A percentile compares a stretch with the other conserved stretches of the same genome.
These are phyloP conservation scores for Senecio squalidus DNA, from an alignment of 140 eudicot genomes.

Conservation along the genomic window DNA sequence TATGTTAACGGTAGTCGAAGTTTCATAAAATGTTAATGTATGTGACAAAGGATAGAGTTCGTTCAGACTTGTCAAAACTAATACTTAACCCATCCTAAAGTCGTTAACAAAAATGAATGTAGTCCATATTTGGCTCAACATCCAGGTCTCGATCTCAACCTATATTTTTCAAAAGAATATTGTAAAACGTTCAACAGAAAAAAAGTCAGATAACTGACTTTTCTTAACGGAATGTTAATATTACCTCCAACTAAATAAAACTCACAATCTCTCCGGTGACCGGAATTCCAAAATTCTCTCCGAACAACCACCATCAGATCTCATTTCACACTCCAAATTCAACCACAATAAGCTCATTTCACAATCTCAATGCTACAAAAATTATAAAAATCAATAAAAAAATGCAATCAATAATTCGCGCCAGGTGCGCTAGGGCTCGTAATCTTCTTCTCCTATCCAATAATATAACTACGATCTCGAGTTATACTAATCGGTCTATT, in stretches of 20 bases:
- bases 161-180: no score
- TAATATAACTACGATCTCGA: not conserved
- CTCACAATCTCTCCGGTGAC: not conserved
- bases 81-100: no score
- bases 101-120: not conserved
- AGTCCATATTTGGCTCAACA: not conserved
- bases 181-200: not conserved
- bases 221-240: not conserved
- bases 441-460: not conserved
- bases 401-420: conserved; percentile 2
- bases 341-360: not conserved
- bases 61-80: no score
- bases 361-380: not conserved
- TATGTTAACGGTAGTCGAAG: no score
- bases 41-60: no score
- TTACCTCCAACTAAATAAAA: no score
- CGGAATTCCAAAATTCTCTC: not conserved
- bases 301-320: not conserved
- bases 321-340: not conserved
- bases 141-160: not conserved
- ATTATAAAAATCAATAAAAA: not conserved
- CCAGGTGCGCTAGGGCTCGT: not conserved
- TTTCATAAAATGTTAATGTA: no score
- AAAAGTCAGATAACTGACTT: not conserved
- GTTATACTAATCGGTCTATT: not conserved